Evolutionary conservation across 768 basidiomycete species (phyloP), one percentile per base, ranked within the genome.

Genomic region (Pleurotus pulmonarius): DNA sequence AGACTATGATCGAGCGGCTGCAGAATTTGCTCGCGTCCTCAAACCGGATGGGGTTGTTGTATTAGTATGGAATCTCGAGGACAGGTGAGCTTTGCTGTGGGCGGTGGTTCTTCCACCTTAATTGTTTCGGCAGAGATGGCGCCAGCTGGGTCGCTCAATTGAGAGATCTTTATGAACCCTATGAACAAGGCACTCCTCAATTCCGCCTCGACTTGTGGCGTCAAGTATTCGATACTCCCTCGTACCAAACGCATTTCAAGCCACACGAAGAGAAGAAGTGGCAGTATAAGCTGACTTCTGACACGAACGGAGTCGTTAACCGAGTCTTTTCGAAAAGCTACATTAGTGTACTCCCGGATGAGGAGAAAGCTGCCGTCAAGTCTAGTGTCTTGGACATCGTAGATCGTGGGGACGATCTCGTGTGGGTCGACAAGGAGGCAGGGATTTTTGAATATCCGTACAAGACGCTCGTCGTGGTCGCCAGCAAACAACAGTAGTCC

Each of bases 51-150:
- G 92, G 2, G 69, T 78, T 1, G 78, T 89, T 15, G 86, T 79
- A 4, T 77, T 92, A 56, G 83, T 95, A 46, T 98, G 95, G 95
- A 98, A 97, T 71, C 73, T 95, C 26, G 95, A 97, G 68, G 87
- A 93, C 69, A 76, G 88, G 86, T 86, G 57, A 46, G 71, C 40
- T 8, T 12, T 8, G 15, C 18, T 9, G 1, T 16, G 9, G 45
- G 16, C 40, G 34, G 5, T 44, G 29, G 16, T 11, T 24, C 43
- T n/a, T n/a, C 20, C 12, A 41, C 11, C 29, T 39, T 46, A n/a
- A 57, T 47, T 46, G 5, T 5, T 5, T 18, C 44, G 16, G 3
- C 61, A 87, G 88, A 59, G 78, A 82, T 20, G 69, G 69, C 2
- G 86, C 86, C 18, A 64, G 66, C n/a, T 95, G 92, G 92, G 87